Evolutionary conservation across 2,329 filamentous ascomycete genomes (phyloP), one percentile per base, ranked within the genome.

Genomic region (Lecanicillium sp.): DNA sequence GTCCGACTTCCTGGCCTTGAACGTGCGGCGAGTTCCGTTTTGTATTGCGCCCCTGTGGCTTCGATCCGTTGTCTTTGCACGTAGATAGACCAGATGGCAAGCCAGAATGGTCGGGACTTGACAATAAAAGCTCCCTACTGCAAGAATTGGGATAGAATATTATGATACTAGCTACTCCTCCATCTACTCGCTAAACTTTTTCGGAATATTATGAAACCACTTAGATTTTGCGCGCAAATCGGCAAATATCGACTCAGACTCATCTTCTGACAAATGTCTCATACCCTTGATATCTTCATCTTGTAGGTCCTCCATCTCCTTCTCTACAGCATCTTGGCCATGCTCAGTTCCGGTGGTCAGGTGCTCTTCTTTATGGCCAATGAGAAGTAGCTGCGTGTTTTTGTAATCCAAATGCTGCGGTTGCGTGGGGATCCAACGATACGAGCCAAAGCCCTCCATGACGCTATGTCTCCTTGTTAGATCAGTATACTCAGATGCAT

Each of bases 321-420:
- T 81, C n/a, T 73, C 68, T 0, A 85, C 83, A 2, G 81, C 77
- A 53, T 82, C 77, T 57, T 84, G 81, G 14, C 71, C 71, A 5
- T 78, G 70, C 57, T 83, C 70, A 23, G 17, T n/a, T 3, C 19
- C 37, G 11, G 23, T 40, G 5, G 12, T 21, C 37, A 79, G 67
- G 14, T n/a, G 32, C 7, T 15, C 81, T 19, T 73, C 69, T 3
- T 73, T 72, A 21, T 75, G 69, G 6, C 90, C 89, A 37, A 95
- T 83, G 49, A 95, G 73, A 9, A 95, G 67, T 46, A 95, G 75
- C 60, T 95, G 87, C 0, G 85, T 78, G 54, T 87, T 86, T 27
- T 74, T 74, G 59, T 87, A 88, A 56, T 91, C 77, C 3, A 95
- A 71, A 55, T 90, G 81, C 50, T 85, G 79, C 0, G 89, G 86